Percentiles rank a stretch among this genome's conserved stretches.
These are phyloP conservation scores for Digitaria exilis DNA, from an alignment of 202 grass and related monocot genomes.

Conservation along the genomic window DNA sequence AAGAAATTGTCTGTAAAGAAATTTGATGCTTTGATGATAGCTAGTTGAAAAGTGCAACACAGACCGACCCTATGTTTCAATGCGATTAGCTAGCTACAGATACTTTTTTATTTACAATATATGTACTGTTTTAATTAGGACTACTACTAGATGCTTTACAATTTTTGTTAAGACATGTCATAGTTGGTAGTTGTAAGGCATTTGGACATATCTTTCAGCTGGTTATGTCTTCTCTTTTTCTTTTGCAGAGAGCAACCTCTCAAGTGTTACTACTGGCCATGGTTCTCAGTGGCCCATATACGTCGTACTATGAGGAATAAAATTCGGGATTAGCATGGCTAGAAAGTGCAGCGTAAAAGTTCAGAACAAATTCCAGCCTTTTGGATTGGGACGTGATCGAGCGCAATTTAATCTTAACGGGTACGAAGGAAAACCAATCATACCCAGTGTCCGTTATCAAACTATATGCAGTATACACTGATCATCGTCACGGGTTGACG, in stretches of 20 bases:
- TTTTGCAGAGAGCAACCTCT: neutral
- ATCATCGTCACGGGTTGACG: too few species aligned
- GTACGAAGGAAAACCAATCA: too few species aligned
- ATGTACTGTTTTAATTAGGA: too few species aligned
- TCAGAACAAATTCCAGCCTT: conserved; percentile 7
- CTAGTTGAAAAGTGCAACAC: too few species aligned
- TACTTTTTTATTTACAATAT: too few species aligned
- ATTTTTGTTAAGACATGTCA: neutral
- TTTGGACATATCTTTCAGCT: conserved; percentile 8
- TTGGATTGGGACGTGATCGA: neutral
- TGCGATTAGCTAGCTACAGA: too few species aligned
- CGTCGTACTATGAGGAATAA: conserved; percentile 7
- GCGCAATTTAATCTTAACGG: neutral
- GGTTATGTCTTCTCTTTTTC: neutral
- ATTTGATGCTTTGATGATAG: too few species aligned
- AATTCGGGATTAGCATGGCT: neutral
- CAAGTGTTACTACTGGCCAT: neutral
- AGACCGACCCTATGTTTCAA: too few species aligned
- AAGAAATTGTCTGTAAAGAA: too few species aligned
- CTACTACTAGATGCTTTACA: neutral
- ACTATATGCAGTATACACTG: too few species aligned
- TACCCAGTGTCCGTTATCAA: neutral
- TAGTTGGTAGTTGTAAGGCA: neutral
- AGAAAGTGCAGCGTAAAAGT: neutral
- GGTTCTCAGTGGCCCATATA: neutral